Evolutionary conservation across 768 basidiomycete genomes (phyloP), one percentile per base, ranked within the genome.

Genomic region (Cystofilobasidium capitatum): DNA sequence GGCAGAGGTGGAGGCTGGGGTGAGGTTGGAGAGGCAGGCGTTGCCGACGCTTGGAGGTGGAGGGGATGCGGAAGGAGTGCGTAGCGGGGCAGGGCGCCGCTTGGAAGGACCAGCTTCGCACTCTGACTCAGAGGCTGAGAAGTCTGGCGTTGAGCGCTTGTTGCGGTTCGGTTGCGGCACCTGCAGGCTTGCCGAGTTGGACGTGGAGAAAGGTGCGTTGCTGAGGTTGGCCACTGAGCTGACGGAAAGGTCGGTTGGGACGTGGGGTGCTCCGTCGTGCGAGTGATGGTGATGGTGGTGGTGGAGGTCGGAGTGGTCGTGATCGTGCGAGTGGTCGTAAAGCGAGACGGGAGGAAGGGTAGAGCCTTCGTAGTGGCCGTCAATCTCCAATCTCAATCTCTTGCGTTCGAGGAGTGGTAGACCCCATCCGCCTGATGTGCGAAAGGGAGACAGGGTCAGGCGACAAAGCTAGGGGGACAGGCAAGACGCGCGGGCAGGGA

Each of bases 321-420:
- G 55, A 49, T 29, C 47, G 24, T 36, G 62, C 24, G 22, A 54
- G n/a, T 12, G 59, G 31, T 58, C 54, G 1, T 10, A 55, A 42
- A 33, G 36, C 39, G 55, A n/a, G 26, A 39, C 55, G 5, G 54
- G 24, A 24, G 20, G 31, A 35, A 31, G 61, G 57, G 31, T 22
- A 55, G 55, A 57, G 37, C 40, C 57, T 0, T 69, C 68, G 63
- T 59, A 64, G n/a, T 68, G 62, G 13, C 68, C 68, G 44, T 69
- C 62, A 33, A 69, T 69, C 47, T 69, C 68, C 0, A 64, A 47
- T 14, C 68, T 55, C 29, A 69, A 58, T 10, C 68, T 37, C 31
- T 58, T 40, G 37, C 68, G 44, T 76, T 94, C 89, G 26, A 99
- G 81, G 40, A 96, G 81, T 20, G 96, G 96, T 54, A 99, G 80